Conservation (phyloP, 2,329 filamentous ascomycete species). For the Juglanconis oblonga region DNA sequence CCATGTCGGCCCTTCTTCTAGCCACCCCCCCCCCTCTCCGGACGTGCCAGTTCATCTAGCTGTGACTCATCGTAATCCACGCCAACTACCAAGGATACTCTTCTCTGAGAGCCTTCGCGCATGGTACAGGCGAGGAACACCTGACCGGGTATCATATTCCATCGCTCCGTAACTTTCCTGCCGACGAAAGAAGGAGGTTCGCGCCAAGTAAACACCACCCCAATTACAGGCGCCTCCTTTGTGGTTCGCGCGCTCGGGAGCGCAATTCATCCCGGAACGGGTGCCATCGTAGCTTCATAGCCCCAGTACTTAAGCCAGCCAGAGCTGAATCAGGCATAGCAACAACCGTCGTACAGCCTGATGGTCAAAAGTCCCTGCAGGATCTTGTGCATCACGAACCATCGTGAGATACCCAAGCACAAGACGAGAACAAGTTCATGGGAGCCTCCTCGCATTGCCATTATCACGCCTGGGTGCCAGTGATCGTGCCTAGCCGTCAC, state of each 20-base stretch:
- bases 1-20: neutral
- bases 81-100: no score
- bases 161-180: neutral
- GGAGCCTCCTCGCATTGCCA: neutral
- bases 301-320: neutral
- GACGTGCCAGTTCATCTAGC: no score
- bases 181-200: neutral
- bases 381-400: neutral
- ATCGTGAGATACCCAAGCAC: neutral
- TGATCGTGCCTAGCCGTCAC: constrained; percentile 20
- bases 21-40: no score
- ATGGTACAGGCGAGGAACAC: neutral
- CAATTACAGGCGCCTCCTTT: neutral
- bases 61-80: neutral
- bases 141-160: constrained; percentile 9
- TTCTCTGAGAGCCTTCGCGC: neutral
- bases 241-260: neutral
- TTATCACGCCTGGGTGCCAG: neutral
- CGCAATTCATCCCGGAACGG: neutral
- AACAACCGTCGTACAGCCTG: neutral
- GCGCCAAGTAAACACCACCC: neutral
- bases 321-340: neutral
- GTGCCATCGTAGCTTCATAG: neutral
- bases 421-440: neutral
- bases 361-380: neutral